phyloP scores from a whole-genome alignment of 169 alveolate genomes.

The Perkinsus marinus region DNA sequence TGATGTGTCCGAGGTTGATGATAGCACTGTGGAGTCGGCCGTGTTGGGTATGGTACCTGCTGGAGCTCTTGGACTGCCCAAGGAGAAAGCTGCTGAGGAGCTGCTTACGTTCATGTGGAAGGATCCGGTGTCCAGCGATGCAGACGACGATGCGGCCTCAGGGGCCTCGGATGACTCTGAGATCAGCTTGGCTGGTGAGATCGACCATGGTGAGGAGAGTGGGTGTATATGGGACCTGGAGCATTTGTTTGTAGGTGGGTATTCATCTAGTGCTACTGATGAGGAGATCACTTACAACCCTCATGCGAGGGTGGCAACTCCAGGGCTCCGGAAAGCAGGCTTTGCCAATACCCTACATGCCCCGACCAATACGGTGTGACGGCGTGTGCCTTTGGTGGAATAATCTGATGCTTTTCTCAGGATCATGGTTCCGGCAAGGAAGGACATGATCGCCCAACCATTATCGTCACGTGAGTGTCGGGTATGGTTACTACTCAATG shows the following conservation, averaged over 20 bases:
- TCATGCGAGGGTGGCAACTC: not conserved
- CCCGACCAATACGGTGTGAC: not conserved
- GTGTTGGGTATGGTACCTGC: not conserved
- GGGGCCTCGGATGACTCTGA: not conserved
- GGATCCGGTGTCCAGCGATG: not conserved
- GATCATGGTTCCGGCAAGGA: not conserved
- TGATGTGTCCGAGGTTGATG: not conserved
- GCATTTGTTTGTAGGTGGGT: not conserved
- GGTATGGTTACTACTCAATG: too few relatives aligned
- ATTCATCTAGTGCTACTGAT: not conserved
- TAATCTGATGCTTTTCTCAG: not conserved
- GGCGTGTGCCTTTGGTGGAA: not conserved
- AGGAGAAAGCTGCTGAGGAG: not conserved
- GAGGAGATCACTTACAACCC: not conserved
- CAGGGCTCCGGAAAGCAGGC: not conserved
- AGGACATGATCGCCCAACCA: not conserved
- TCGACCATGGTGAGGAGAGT: not conserved
- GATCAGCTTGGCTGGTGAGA: not conserved
- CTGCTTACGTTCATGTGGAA: not conserved
- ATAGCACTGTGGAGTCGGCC: not conserved
- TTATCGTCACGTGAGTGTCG: too few relatives aligned
- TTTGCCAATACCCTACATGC: not conserved
- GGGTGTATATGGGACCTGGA: not conserved
- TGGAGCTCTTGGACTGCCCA: not conserved
- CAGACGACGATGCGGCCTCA: not conserved